Evolutionary conservation across 371 early-diverging fungal genomes (phyloP).

Genomic region (Globomyces sp.): DNA sequence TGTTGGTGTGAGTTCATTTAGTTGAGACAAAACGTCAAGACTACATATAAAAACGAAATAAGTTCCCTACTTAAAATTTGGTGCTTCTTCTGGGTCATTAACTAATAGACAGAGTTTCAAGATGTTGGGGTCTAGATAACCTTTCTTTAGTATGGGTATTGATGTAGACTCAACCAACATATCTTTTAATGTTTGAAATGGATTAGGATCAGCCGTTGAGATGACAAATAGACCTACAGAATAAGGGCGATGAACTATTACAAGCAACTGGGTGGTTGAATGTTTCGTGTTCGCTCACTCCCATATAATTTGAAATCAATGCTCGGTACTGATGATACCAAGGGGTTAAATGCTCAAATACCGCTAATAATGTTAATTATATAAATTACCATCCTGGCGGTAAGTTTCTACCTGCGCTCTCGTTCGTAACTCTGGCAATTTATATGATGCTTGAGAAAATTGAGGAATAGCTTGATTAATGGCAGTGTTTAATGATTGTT

Average conservation of each 20-base stretch:
- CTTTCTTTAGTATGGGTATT: conserved; percentile 22
- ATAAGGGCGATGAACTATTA: conserved; percentile 19
- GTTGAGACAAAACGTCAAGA: not conserved
- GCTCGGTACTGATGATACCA: conserved; percentile 83
- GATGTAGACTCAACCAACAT: conserved; percentile 50
- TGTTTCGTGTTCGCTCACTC: conserved; percentile 83
- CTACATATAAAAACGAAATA: not conserved
- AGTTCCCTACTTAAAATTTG: conserved; percentile 32
- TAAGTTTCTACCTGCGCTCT: conserved; percentile 4
- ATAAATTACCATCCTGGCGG: conserved; percentile 10
- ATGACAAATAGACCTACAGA: conserved; percentile 64
- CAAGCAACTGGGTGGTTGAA: conserved; percentile 93
- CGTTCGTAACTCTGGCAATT: conserved; percentile 8
- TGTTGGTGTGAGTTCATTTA: conserved; percentile 13
- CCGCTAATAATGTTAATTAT: conserved; percentile 10
- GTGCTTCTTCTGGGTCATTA: conserved; percentile 35
- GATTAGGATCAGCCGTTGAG: conserved; percentile 75
- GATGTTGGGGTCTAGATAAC: conserved; percentile 41
- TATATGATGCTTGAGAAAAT: not conserved
- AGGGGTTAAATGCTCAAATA: conserved; percentile 58
- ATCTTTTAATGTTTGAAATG: conserved; percentile 53
- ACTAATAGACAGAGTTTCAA: conserved; percentile 40
- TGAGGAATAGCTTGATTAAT: conserved; percentile 8
- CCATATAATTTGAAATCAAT: conserved; percentile 61
- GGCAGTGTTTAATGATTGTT: conserved; percentile 37